A percentile compares a stretch with the other conserved stretches of the same genome.
Evolutionary conservation across 495 filamentous ascomycete species (phyloP).

Genomic region (Hypoxylon lenormandii): DNA sequence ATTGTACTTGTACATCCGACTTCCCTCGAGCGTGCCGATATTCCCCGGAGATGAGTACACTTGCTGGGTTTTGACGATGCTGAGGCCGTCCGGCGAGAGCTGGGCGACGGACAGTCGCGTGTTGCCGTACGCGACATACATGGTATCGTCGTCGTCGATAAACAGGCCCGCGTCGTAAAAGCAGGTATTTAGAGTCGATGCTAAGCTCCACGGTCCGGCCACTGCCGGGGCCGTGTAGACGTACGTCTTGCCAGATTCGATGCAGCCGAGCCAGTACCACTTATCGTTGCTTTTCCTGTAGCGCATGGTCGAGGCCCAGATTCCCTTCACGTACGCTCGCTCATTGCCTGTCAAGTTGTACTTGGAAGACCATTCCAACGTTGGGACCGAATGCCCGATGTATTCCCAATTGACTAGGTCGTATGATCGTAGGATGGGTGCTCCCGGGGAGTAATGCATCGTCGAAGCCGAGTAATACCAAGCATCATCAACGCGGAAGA

Average conservation of each 20-base stretch:
- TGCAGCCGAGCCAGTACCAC: constrained; percentile 69
- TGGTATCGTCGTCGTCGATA: constrained; percentile 67
- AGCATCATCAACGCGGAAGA: constrained; percentile 35
- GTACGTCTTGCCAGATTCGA: constrained; percentile 59
- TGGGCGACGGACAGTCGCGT: constrained; percentile 64
- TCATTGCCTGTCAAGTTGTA: constrained; percentile 60
- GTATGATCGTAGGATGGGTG: constrained; percentile 66
- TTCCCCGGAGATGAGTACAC: no score
- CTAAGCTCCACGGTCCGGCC: constrained; percentile 50
- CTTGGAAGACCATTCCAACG: constrained; percentile 57
- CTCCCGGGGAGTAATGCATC: constrained; percentile 69
- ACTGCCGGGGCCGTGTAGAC: constrained; percentile 59
- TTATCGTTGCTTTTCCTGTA: constrained; percentile 60
- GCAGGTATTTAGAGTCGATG: constrained; percentile 56
- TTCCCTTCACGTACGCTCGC: constrained; percentile 65
- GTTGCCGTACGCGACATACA: constrained; percentile 69
- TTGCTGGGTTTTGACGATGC: constrained; percentile 57
- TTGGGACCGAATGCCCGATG: constrained; percentile 65
- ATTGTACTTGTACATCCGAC: no score
- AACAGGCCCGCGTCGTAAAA: constrained; percentile 70
- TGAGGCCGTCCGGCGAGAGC: constrained; percentile 60
- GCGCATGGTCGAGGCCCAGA: constrained; percentile 66
- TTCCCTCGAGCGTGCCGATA: no score
- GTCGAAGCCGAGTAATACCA: constrained; percentile 68
- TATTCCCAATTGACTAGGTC: constrained; percentile 69